A percentile compares a stretch with the other conserved stretches of the same genome.
Conservation (phyloP, 139 green algal species). For the Coelastrella sp. region DNA sequence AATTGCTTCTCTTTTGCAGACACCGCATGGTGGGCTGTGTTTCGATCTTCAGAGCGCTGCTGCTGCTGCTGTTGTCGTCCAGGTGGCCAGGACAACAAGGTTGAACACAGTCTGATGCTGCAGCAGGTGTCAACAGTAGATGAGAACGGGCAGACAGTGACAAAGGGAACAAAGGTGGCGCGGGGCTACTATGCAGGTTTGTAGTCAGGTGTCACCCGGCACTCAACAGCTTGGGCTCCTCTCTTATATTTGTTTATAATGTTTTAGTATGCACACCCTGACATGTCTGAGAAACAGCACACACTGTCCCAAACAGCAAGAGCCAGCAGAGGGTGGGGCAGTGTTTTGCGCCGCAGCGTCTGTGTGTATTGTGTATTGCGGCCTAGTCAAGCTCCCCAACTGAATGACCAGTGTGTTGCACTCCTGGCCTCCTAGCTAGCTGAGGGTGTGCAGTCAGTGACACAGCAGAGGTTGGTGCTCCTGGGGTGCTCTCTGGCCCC, state of each 20-base stretch:
- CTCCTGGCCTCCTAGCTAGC: too few relatives aligned
- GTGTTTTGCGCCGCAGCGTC: too few relatives aligned
- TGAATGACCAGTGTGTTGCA: too few relatives aligned
- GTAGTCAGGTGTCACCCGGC: neutral
- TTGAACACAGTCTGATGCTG: conserved; percentile 76
- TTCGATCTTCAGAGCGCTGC: neutral
- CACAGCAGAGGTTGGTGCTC: too few relatives aligned
- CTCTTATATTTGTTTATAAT: neutral
- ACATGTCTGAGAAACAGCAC: too few relatives aligned
- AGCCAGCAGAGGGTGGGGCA: too few relatives aligned
- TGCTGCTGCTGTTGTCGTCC: neutral
- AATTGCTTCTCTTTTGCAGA: neutral
- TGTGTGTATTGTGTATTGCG: too few relatives aligned
- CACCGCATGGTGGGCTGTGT: neutral
- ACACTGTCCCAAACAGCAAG: too few relatives aligned
- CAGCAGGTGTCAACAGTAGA: conserved; percentile 84
- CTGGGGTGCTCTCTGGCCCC: too few relatives aligned
- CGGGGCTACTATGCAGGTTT: conserved; percentile 37
- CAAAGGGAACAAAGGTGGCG: conserved; percentile 63
- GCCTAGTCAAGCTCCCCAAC: too few relatives aligned
- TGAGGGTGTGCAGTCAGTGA: too few relatives aligned
- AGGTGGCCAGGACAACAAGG: conserved; percentile 71
- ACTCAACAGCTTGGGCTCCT: neutral
- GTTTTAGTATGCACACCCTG: neutral
- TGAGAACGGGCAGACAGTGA: conserved; percentile 70